A percentile compares a stretch with the other conserved stretches of the same genome.
Conservation (phyloP, 2,329 filamentous ascomycete species). For the Neonectria sp. region DNA sequence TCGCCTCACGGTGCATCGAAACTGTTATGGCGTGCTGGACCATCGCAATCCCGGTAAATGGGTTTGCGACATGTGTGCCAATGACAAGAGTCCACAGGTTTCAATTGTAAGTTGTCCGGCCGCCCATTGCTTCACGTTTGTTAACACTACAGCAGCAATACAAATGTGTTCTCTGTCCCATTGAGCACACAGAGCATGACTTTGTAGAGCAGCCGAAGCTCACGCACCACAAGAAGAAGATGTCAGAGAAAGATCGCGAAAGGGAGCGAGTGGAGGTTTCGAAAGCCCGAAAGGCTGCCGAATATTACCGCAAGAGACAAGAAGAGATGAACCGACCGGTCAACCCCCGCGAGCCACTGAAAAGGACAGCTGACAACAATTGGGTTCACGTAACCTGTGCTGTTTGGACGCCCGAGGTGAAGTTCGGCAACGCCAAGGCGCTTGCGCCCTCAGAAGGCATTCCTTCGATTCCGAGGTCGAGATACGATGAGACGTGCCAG, state of each 20-base stretch:
- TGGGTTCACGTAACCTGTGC: constrained; percentile 98
- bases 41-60: constrained; percentile 83
- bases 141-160: constrained; percentile 73
- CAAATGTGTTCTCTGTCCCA: constrained; percentile 91
- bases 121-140: constrained; percentile 41
- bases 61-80: constrained; percentile 96
- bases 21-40: constrained; percentile 89
- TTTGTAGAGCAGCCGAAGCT: constrained; percentile 79
- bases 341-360: constrained; percentile 90
- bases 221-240: constrained; percentile 82
- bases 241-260: constrained; percentile 89
- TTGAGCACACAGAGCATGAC: constrained; percentile 85
- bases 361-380: constrained; percentile 95
- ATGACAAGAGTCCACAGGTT: constrained; percentile 91
- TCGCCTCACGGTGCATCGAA: constrained; percentile 89
- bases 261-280: constrained; percentile 90
- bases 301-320: constrained; percentile 88
- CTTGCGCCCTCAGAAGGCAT: constrained; percentile 93
- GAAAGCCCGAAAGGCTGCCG: constrained; percentile 81
- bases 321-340: constrained; percentile 86
- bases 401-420: constrained; percentile 91
- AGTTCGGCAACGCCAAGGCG: constrained; percentile 87
- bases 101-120: constrained; percentile 79
- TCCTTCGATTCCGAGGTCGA: constrained; percentile 80
- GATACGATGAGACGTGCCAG: constrained; percentile 86